phyloP scores from a whole-genome alignment of 2,329 filamentous ascomycete genomes.

The Aureobasidium vineae region DNA sequence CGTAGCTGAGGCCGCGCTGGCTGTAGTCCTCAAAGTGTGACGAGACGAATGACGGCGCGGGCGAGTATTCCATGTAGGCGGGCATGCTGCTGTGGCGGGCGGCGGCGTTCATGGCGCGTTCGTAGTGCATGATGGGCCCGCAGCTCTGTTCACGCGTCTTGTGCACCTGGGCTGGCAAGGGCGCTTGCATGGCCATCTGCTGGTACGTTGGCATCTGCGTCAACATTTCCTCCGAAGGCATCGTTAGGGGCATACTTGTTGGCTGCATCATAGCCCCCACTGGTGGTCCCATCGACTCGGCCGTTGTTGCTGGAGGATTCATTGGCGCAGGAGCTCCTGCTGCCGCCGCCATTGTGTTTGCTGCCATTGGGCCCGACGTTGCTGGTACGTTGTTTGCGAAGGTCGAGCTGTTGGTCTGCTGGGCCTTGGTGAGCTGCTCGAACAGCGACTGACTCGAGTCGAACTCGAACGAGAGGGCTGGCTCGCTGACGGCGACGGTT shows the following conservation, averaged over 20 bases:
- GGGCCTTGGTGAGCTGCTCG: conserved; percentile 98
- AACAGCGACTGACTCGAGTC: conserved; percentile 98
- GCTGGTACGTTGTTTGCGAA: conserved; percentile 54
- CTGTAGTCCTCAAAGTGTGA: conserved; percentile 98
- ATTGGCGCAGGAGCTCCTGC: conserved; percentile 68
- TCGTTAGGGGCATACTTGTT: conserved; percentile 45
- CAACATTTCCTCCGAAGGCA: conserved; percentile 58
- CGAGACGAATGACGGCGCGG: conserved; percentile 96
- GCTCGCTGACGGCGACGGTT: conserved; percentile 94
- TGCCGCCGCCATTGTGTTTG: conserved; percentile 92
- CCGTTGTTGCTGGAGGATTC: conserved; percentile 29
- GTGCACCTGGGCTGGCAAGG: conserved; percentile 68
- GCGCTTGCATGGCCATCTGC: conserved; percentile 72
- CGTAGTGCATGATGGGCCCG: conserved; percentile 72
- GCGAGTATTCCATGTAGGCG: conserved; percentile 96
- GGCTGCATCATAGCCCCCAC: conserved; percentile 33
- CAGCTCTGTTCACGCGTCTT: conserved; percentile 86
- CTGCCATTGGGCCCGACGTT: conserved; percentile 75
- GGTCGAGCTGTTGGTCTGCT: conserved; percentile 97
- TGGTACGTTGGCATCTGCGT: conserved; percentile 68
- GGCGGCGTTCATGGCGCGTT: conserved; percentile 70
- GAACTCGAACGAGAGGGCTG: conserved; percentile 96
- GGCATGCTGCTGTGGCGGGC: conserved; percentile 94
- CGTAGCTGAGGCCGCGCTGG: conserved; percentile 91
- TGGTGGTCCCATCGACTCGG: conserved; percentile 39